Evolutionary conservation across 1,139 yeast species (phyloP), one percentile per base, ranked within the genome.

Genomic region (Hyphopichia fennica): DNA sequence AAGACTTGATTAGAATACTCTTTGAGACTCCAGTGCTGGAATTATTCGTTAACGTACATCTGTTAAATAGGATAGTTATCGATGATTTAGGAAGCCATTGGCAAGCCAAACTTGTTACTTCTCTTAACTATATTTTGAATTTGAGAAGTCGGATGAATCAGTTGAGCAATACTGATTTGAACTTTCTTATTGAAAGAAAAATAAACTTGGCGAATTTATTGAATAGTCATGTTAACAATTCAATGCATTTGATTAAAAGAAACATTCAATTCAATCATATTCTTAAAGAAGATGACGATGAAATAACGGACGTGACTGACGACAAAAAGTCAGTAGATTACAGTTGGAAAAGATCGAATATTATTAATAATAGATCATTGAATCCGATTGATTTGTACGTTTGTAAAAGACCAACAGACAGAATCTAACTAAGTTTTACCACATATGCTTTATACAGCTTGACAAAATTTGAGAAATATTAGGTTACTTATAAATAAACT

Each of bases 61-160:
- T 17, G 34, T 34, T 15, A 13, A 33, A 27, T 33, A 37, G 23
- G 11, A 9, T 37, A n/a, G 14, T 23, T 9, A 9, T 16, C 7
- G 25, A 28, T 14, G 25, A 28, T 23, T 25, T 20, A 8, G 37
- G 30, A 13, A 32, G 30, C 22, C 31, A 9, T 10, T 51, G 55
- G 55, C 43, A 46, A 19, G 47, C 48, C 29, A 46, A 43, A 25
- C 18, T 49, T 15, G 38, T 42, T 8, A 35, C 44, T 13, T 41
- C 50, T 2, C 28, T 48, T 3, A 43, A 43, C 8, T 45, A 41
- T 35, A 32, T 52, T 14, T 30, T 47, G 6, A 42, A 35, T 19
- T 28, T 49, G 18, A 40, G 54, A 25, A 15, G 25, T 13, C 17
- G 23, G 13, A 23, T 47, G 9, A 45, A 46, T 11, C 13, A 34